Evolutionary conservation across 176 grass and related monocot genomes (phyloP), one percentile per base, ranked within the genome.

Genomic region (Oryza meridionalis): DNA sequence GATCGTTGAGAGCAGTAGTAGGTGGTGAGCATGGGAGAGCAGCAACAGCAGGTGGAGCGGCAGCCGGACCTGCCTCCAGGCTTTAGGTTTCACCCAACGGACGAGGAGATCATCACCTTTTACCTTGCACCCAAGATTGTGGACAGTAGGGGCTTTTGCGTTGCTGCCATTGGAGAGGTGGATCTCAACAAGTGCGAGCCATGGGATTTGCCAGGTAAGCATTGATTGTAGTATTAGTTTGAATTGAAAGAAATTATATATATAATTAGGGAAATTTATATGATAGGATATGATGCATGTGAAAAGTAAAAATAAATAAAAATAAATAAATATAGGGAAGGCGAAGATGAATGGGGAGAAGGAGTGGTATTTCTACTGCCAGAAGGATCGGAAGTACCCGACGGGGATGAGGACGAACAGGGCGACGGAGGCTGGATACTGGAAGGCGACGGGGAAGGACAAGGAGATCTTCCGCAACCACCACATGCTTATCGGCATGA

Each of bases 101-200:
- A 97, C 8, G 77, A 84, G 37, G 91, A 94, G 83, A 92, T 97
- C 46, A 88, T 97, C 73, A 86, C n/a, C 64, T 72, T 31, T 68
- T 97, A 97, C 82, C 84, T 97, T 19, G 82, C 37, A 0, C 84
- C 70, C 16, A 94, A 92, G 87, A 87, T 90, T 15, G 25, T 45
- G 2, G 62, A 90, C 6, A 69, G 14, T 4, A 69, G 14, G 1
- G 22, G 19, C 43, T 94, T 94, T 63, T 81, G n/a, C 31, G 44
- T 85, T 33, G 73, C 0, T 7, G 87, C 85, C 35, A 76, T 97
- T 5, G 84, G 75, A 32, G 94, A 91, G 21, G 86, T 85, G 2
- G 82, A 93, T 49, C 44, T 97, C 11, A 91, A 93, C 62, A 97
- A 84, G 82, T 91, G 21, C 2, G 94, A 97, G 67, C 91, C 89